Conservation (phyloP, 2,329 filamentous ascomycete genomes). For the Fusarium foetens region DNA sequence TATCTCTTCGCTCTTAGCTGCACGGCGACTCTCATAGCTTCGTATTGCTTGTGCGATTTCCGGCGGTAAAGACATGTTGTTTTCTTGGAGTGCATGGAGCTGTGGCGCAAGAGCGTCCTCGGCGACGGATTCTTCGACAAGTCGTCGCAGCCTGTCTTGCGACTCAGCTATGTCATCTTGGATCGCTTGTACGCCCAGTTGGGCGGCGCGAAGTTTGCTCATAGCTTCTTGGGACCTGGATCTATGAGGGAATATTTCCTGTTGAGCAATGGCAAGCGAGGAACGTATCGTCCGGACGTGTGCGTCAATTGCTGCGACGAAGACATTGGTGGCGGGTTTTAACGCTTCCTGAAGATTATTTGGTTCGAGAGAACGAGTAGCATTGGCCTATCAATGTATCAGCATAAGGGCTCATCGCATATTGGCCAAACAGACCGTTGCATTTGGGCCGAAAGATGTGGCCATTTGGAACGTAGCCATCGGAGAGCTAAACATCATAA, state of each 20-base stretch:
- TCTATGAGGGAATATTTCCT: constrained; percentile 45
- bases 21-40: constrained; percentile 39
- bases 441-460: constrained; percentile 29
- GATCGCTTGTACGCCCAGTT: constrained; percentile 34
- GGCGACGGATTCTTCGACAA: constrained; percentile 40
- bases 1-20: constrained; percentile 43
- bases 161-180: constrained; percentile 37
- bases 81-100: constrained; percentile 43
- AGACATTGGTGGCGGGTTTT: constrained; percentile 36
- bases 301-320: constrained; percentile 37
- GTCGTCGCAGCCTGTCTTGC: constrained; percentile 28
- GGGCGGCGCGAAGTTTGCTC: constrained; percentile 34
- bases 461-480: constrained; percentile 46
- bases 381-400: constrained; percentile 21
- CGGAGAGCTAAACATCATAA: constrained; percentile 46
- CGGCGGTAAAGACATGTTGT: constrained; percentile 42
- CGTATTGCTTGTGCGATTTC: constrained; percentile 45
- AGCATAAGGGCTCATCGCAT: background rate
- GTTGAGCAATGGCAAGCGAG: constrained; percentile 38
- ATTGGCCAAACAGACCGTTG: constrained; percentile 24
- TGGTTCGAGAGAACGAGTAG: constrained; percentile 35
- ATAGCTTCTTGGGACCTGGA: constrained; percentile 41
- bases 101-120: constrained; percentile 42
- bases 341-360: constrained; percentile 39
- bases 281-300: constrained; percentile 40